These are phyloP conservation scores for Pseudopyricularia cyperi DNA, from an alignment of 2,329 filamentous ascomycete species.

Conservation along the genomic window DNA sequence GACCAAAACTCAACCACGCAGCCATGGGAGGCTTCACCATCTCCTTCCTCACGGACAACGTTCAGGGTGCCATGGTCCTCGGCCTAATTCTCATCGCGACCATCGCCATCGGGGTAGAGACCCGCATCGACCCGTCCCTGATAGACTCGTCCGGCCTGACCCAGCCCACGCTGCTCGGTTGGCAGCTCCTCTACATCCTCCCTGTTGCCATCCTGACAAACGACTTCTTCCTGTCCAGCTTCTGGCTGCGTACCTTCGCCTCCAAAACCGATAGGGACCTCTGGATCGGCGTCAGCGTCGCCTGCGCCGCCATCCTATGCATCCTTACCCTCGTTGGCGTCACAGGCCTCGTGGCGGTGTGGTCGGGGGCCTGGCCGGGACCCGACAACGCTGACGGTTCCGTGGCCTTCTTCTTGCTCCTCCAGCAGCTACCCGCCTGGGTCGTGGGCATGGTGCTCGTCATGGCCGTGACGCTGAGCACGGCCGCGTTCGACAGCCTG, in stretches of 20 bases:
- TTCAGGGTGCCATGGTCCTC: constrained; percentile 69
- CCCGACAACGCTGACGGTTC: constrained; percentile 39
- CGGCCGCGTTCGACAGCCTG: constrained; percentile 66
- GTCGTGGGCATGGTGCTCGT: constrained; percentile 72
- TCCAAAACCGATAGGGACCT: constrained; percentile 69
- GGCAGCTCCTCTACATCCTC: constrained; percentile 77
- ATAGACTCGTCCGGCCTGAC: constrained; percentile 57
- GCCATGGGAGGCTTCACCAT: constrained; percentile 72
- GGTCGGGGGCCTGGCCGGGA: constrained; percentile 61
- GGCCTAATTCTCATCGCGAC: constrained; percentile 62
- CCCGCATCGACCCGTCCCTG: constrained; percentile 54
- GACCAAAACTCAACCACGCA: constrained; percentile 15
- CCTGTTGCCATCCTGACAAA: constrained; percentile 72
- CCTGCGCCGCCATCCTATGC: constrained; percentile 49
- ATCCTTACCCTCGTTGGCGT: constrained; percentile 62
- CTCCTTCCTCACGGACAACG: constrained; percentile 72
- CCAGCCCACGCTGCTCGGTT: constrained; percentile 59
- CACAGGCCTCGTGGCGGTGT: constrained; percentile 63
- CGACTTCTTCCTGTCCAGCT: constrained; percentile 75
- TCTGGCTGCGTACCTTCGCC: constrained; percentile 76
- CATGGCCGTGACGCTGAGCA: constrained; percentile 66
- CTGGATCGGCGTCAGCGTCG: constrained; percentile 59
- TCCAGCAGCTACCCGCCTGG: constrained; percentile 62
- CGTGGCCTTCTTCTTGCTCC: constrained; percentile 62
- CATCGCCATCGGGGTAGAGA: constrained; percentile 65